phyloP scores from a whole-genome alignment of 345 rosid species.

The Luvunga scandens region DNA sequence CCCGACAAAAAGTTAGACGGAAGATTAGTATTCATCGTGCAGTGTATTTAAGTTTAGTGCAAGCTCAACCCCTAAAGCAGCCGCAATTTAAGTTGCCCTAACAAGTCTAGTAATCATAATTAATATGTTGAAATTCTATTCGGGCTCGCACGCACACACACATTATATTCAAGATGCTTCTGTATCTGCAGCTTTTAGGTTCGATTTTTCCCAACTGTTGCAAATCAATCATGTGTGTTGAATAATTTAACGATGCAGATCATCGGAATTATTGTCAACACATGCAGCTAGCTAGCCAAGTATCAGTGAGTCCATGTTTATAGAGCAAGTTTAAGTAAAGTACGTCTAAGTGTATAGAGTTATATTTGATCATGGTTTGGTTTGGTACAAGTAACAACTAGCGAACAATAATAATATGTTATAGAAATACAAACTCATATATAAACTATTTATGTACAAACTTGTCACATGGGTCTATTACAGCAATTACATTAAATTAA shows the following conservation, averaged over 20 bases:
- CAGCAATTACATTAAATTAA: no score
- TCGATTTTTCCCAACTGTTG: neutral
- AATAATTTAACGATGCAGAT: neutral
- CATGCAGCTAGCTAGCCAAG: neutral
- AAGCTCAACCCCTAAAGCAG: neutral
- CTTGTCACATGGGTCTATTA: no score
- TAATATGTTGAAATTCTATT: neutral
- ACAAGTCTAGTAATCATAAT: neutral
- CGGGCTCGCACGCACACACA: no score
- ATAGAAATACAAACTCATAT: neutral
- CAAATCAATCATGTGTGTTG: neutral
- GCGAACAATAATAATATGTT: neutral
- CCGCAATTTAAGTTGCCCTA: neutral
- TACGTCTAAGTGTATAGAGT: neutral
- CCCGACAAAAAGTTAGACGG: neutral
- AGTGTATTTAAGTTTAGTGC: neutral
- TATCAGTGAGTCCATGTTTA: neutral
- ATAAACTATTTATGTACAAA: no score
- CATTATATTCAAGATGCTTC: neutral
- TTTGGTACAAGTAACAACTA: neutral
- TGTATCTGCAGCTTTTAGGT: neutral
- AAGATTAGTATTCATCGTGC: no score
- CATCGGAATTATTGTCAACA: neutral
- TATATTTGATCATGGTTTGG: neutral
- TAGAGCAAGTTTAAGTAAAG: neutral